These are phyloP conservation scores for Umbelopsis sp. DNA, from an alignment of 371 early-diverging fungal species.

Conservation along the genomic window DNA sequence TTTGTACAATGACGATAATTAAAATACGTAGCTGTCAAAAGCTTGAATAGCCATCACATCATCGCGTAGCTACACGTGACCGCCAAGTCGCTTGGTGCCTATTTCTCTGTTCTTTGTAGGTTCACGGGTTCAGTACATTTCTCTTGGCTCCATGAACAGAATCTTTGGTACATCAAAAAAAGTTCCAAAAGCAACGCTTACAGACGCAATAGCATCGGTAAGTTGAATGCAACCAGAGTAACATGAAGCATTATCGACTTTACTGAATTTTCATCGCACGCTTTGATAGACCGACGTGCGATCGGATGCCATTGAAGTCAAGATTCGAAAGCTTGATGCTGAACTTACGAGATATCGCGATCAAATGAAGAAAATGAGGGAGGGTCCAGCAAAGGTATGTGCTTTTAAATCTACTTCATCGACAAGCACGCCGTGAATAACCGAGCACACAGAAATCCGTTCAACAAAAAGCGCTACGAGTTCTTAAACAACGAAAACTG, in stretches of 20 bases:
- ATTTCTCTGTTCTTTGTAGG: no score
- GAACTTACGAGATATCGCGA: slow-evolving; percentile 89
- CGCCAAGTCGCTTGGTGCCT: no score
- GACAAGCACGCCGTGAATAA: background rate
- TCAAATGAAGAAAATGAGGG: slow-evolving; percentile 92
- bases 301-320: slow-evolving; percentile 87
- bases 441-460: slow-evolving; percentile 68
- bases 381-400: slow-evolving; percentile 88
- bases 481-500: slow-evolving; percentile 92
- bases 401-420: background rate
- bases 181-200: slow-evolving; percentile 72
- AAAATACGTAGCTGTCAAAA: no score
- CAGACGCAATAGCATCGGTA: slow-evolving; percentile 77
- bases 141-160: slow-evolving; percentile 67
- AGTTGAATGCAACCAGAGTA: slow-evolving; percentile 16
- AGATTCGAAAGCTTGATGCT: slow-evolving; percentile 91
- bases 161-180: slow-evolving; percentile 81
- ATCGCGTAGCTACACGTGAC: no score
- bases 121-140: background rate
- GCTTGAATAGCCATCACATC: no score
- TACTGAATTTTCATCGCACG: background rate
- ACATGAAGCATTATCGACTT: background rate
- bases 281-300: slow-evolving; percentile 76
- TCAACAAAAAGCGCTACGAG: slow-evolving; percentile 87
- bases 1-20: no score